Conservation (phyloP, 305 asterid species). For the Fraxinus ornus region DNA sequence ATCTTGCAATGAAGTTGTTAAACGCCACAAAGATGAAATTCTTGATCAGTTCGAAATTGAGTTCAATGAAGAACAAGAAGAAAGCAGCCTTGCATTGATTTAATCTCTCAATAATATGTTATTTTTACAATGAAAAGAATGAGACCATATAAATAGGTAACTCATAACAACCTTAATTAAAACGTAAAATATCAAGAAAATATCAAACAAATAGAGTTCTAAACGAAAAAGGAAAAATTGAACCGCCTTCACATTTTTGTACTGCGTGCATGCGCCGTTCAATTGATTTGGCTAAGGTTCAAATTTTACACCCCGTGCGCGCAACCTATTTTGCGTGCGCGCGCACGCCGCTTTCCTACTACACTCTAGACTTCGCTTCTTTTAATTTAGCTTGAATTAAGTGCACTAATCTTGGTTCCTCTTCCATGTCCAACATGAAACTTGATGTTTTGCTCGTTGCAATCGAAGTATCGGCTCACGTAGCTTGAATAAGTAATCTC, state of each 20-base stretch:
- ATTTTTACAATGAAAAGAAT: not conserved
- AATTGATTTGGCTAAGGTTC: too few relatives aligned
- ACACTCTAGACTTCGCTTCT: not conserved
- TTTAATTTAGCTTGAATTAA: not conserved
- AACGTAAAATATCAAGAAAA: too few relatives aligned
- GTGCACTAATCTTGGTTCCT: not conserved
- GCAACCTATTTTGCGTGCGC: too few relatives aligned
- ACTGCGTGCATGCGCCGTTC: too few relatives aligned
- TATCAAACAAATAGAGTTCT: too few relatives aligned
- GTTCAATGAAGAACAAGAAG: not conserved
- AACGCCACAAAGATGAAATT: too few relatives aligned
- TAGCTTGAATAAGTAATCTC: not conserved
- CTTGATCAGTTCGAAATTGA: not conserved
- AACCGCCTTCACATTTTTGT: too few relatives aligned
- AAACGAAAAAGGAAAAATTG: too few relatives aligned
- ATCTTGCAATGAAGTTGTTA: too few relatives aligned
- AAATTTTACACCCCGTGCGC: too few relatives aligned
- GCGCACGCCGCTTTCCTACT: not conserved
- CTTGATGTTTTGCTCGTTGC: not conserved
- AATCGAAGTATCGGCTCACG: not conserved
- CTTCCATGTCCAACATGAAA: not conserved
- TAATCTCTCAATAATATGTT: not conserved
- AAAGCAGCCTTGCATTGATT: not conserved
- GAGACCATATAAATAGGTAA: not conserved
- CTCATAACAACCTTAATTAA: not conserved